Conservation (phyloP, 768 basidiomycete species). For the Sistotremastrum niveocremeum region DNA sequence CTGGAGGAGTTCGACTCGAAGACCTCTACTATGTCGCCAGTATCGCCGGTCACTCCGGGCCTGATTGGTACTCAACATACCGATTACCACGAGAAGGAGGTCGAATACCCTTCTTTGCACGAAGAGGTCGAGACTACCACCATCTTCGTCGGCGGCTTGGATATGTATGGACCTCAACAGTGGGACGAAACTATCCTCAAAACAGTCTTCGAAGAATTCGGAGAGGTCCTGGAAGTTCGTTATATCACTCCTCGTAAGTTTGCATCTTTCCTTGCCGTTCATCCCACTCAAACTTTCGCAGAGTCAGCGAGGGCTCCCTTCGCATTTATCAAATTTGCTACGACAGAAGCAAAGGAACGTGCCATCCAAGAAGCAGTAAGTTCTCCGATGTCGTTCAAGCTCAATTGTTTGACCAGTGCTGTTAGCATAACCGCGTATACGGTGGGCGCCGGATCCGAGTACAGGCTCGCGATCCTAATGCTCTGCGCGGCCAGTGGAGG, state of each 20-base stretch:
- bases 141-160: constrained; percentile 67
- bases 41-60: background rate
- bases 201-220: constrained; percentile 48
- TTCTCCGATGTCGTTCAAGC: constrained; percentile 5
- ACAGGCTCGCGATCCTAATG: constrained; percentile 57
- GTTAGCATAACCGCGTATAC: constrained; percentile 56
- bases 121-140: constrained; percentile 47
- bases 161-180: constrained; percentile 43
- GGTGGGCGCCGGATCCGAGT: constrained; percentile 65
- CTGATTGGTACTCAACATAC: background rate
- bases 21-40: constrained; percentile 1
- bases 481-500: constrained; percentile 37
- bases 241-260: constrained; percentile 50
- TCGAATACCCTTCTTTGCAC: constrained; percentile 9
- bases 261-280: background rate
- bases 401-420: background rate
- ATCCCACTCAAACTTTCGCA: background rate
- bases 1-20: too few species aligned
- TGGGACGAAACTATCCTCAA: constrained; percentile 59
- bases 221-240: constrained; percentile 49
- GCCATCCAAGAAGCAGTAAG: constrained; percentile 54
- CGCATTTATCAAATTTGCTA: constrained; percentile 64
- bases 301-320: constrained; percentile 60
- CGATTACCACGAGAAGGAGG: constrained; percentile 7
- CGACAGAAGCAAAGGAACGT: constrained; percentile 46